A percentile compares a stretch with the other conserved stretches of the same genome.
These are phyloP conservation scores for Pichia nanzhaoensis DNA, from an alignment of 805 yeast genomes.

Conservation along the genomic window DNA sequence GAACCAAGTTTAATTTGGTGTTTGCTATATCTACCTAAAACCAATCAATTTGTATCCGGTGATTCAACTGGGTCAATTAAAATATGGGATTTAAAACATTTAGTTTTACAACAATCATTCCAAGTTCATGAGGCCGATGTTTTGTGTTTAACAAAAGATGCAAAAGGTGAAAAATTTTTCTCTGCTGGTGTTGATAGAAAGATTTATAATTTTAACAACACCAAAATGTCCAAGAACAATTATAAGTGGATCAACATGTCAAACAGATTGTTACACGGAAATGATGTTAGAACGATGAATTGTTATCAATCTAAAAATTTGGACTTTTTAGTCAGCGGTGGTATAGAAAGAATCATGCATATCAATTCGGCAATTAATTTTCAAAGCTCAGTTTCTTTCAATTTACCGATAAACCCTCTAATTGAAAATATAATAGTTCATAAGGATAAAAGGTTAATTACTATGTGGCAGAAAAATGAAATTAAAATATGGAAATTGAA, in stretches of 20 bases:
- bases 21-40: slow-evolving; percentile 53
- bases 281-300: slow-evolving; percentile 75
- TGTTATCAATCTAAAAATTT: slow-evolving; percentile 62
- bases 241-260: slow-evolving; percentile 70
- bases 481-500: slow-evolving; percentile 72
- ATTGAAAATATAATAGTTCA: slow-evolving; percentile 32
- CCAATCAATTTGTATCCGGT: slow-evolving; percentile 81
- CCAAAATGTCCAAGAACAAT: slow-evolving; percentile 31
- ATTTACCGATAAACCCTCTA: slow-evolving; percentile 45
- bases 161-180: slow-evolving; percentile 57
- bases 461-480: slow-evolving; percentile 76
- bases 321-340: slow-evolving; percentile 72
- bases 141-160: slow-evolving; percentile 59
- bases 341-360: slow-evolving; percentile 67
- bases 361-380: slow-evolving; percentile 63
- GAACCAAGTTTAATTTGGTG: slow-evolving; percentile 94
- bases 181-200: slow-evolving; percentile 93
- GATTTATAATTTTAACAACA: slow-evolving; percentile 61
- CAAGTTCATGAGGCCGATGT: slow-evolving; percentile 89
- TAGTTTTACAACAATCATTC: slow-evolving; percentile 74
- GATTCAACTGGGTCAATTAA: slow-evolving; percentile 94
- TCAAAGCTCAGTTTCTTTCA: slow-evolving; percentile 62
- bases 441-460: slow-evolving; percentile 43
- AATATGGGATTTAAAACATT: slow-evolving; percentile 81
- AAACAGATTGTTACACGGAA: slow-evolving; percentile 75